Evolutionary conservation across 805 yeast genomes (phyloP).

Genomic region (Jamesozyma gamospora): DNA sequence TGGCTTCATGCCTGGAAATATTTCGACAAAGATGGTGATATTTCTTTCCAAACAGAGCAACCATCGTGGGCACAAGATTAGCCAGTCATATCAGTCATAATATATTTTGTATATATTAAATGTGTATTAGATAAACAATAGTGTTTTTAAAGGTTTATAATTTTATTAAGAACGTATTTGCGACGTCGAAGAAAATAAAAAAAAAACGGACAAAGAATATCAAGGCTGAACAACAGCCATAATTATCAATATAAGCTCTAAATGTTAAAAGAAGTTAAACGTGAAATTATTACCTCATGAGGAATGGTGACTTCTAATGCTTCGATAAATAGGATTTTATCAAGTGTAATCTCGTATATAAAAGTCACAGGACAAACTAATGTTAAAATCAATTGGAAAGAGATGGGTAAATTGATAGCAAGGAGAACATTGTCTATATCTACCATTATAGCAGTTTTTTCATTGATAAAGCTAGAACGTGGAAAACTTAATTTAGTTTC

Average conservation of each 20-base stretch:
- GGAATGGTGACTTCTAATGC: background rate
- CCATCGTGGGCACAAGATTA: conserved; percentile 38
- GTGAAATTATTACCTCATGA: too few species aligned
- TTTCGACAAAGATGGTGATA: conserved; percentile 18
- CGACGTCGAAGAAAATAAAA: too few species aligned
- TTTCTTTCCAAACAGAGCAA: conserved; percentile 33
- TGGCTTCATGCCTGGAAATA: conserved; percentile 32
- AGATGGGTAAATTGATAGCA: background rate
- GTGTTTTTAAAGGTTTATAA: too few species aligned
- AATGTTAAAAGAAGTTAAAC: too few species aligned
- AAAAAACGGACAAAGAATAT: too few species aligned
- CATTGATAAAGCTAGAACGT: background rate
- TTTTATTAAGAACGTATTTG: too few species aligned
- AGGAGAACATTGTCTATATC: background rate
- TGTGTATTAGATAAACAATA: too few species aligned
- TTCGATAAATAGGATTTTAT: background rate
- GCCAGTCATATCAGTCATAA: conserved; percentile 7
- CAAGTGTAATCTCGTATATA: background rate
- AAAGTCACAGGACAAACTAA: background rate
- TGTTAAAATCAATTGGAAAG: background rate
- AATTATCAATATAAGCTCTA: background rate
- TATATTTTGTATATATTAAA: background rate
- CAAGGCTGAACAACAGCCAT: background rate
- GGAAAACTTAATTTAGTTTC: background rate
- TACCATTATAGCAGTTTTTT: background rate